These are phyloP conservation scores for Exophiala bonariae DNA, from an alignment of 2,329 filamentous ascomycete species.

Conservation along the genomic window DNA sequence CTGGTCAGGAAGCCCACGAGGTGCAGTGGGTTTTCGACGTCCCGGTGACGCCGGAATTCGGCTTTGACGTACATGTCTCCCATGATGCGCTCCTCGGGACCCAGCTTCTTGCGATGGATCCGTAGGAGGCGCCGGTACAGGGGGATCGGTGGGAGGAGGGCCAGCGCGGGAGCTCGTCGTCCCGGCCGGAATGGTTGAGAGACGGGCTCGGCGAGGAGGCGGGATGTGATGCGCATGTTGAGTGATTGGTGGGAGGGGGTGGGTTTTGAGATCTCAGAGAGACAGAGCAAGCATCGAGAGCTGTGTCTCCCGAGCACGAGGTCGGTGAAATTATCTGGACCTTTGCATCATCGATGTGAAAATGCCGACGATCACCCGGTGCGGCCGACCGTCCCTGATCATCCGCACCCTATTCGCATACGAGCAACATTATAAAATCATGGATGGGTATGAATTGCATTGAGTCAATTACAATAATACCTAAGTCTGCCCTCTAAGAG, in stretches of 20 bases:
- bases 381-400: too few species aligned
- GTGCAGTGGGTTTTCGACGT: conserved; percentile 87
- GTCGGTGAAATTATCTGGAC: too few species aligned
- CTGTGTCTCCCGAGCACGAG: too few species aligned
- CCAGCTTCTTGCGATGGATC: conserved; percentile 77
- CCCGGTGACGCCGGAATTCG: conserved; percentile 82
- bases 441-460: too few species aligned
- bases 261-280: background rate
- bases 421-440: too few species aligned
- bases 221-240: conserved; percentile 20
- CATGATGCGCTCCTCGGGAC: conserved; percentile 71
- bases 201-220: conserved; percentile 22
- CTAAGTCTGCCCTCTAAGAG: too few species aligned
- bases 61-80: conserved; percentile 92
- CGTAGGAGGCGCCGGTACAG: conserved; percentile 86
- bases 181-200: conserved; percentile 21
- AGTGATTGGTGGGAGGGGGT: background rate
- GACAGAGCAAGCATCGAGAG: too few species aligned
- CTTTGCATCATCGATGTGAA: too few species aligned
- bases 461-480: too few species aligned
- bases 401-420: too few species aligned
- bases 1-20: conserved; percentile 94
- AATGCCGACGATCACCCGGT: too few species aligned
- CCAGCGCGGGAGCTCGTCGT: conserved; percentile 48
- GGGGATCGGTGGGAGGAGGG: conserved; percentile 81